Evolutionary conservation across 2,329 filamentous ascomycete genomes (phyloP), one percentile per base, ranked within the genome.

Genomic region (Eurotiales sp.): DNA sequence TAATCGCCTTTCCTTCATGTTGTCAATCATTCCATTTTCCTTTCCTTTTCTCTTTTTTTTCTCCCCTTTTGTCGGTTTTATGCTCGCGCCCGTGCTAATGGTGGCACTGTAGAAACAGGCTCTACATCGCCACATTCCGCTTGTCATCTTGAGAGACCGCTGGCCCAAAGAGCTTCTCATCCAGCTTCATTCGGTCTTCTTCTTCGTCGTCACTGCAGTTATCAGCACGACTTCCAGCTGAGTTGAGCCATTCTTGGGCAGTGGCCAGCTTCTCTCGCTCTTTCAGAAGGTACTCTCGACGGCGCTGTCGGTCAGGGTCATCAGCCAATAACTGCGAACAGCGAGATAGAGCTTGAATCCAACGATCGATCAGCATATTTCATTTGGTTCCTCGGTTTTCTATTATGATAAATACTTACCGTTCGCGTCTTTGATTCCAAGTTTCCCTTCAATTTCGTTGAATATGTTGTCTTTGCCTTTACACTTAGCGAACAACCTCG

Each of bases 241-340:
- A 17, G 30, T 32, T 51, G 2, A 71, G 52, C 64, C 64, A 71
- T 23, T 63, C 53, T 37, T 68, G 65, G 0, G 70, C 69, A 39
- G 64, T 63, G 1, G 55, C 53, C 1, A 72, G 55, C 37, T 70
- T 71, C 4, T 63, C 60, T 1, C 63, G 61, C 27, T 72, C 66
- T 22, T 61, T 66, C 1, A 54, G 40, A 1, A 72, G 52, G 4
- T 58, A 51, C 10, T 56, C 55, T 0, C 70, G 63, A 6, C 67
- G 64, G 8, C 56, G 55, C 36, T 70, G 65, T 5, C 68, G 62
- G 8, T 66, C 66, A 0, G 61, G 61, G 8, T 72, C 67, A 42
- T 71, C 69, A 0, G 64, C 64, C 65, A 72, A 71, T 0, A 72
- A 54, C 7, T 66, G 60, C 2, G 64, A 56, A 41, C 68, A 72